Evolutionary conservation across 2,329 filamentous ascomycete species (phyloP).

Genomic region (Exophiala bonariae): DNA sequence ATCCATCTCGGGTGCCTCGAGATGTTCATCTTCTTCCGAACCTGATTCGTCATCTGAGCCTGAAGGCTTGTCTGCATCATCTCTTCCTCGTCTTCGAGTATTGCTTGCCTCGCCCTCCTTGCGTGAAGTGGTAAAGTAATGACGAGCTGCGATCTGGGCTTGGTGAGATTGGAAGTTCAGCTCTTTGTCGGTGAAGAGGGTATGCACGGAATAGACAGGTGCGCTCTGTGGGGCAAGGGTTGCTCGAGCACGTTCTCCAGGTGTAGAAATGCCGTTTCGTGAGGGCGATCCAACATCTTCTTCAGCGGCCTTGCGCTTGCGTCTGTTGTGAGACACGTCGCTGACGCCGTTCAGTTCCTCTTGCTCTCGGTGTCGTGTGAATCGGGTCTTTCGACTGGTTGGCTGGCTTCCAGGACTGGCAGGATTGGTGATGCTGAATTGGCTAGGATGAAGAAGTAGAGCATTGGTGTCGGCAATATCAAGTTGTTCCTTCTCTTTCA

Average conservation of each 20-base stretch:
- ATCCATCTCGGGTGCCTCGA: slow-evolving; percentile 57
- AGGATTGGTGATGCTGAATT: slow-evolving; percentile 66
- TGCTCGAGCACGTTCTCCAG: slow-evolving; percentile 54
- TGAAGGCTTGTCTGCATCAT: slow-evolving; percentile 39
- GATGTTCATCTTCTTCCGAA: slow-evolving; percentile 41
- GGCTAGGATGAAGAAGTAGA: slow-evolving; percentile 63
- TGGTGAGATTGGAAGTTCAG: slow-evolving; percentile 62
- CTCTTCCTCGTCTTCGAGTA: slow-evolving; percentile 37
- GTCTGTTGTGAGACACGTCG: slow-evolving; percentile 52
- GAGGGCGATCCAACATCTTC: slow-evolving; percentile 61
- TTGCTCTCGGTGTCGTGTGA: slow-evolving; percentile 58
- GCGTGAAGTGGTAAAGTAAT: slow-evolving; percentile 58
- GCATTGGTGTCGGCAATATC: slow-evolving; percentile 68
- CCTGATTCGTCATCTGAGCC: slow-evolving; percentile 42
- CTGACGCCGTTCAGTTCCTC: slow-evolving; percentile 51
- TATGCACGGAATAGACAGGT: slow-evolving; percentile 61
- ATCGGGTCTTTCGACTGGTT: slow-evolving; percentile 62
- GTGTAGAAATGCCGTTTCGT: slow-evolving; percentile 50
- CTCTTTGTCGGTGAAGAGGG: slow-evolving; percentile 68
- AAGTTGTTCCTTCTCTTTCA: slow-evolving; percentile 66
- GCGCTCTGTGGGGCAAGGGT: slow-evolving; percentile 57
- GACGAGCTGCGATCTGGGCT: slow-evolving; percentile 59
- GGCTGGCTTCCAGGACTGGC: slow-evolving; percentile 61
- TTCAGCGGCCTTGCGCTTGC: slow-evolving; percentile 61
- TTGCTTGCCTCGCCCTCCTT: slow-evolving; percentile 30